These are phyloP conservation scores for Pythium insidiosum DNA, from an alignment of 352 stramenopile genomes.

Conservation along the genomic window DNA sequence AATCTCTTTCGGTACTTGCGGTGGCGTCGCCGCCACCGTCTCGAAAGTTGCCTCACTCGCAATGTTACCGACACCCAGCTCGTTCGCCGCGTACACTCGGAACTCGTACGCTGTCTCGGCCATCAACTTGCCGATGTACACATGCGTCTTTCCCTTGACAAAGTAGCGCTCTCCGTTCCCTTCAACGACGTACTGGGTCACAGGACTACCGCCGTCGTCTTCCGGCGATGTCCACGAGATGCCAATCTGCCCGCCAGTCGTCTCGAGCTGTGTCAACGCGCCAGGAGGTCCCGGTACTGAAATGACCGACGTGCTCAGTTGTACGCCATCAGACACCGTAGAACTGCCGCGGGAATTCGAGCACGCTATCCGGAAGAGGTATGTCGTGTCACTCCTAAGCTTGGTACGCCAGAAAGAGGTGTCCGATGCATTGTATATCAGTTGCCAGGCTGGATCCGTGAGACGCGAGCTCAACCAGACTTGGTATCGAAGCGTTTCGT, in stretches of 20 bases:
- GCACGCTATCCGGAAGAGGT: slow-evolving; percentile 40
- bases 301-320: slow-evolving; percentile 33
- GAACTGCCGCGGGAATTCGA: slow-evolving; percentile 43
- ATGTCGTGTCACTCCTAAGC: slow-evolving; percentile 29
- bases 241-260: slow-evolving; percentile 31
- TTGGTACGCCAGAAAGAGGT: slow-evolving; percentile 45
- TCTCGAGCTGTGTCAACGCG: slow-evolving; percentile 4
- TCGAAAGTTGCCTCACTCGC: slow-evolving; percentile 12
- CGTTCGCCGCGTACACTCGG: slow-evolving; percentile 39
- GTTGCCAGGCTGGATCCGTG: slow-evolving; percentile 15
- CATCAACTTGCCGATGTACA: slow-evolving; percentile 28
- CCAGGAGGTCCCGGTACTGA: slow-evolving; percentile 40
- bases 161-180: slow-evolving; percentile 6
- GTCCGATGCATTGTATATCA: slow-evolving; percentile 34
- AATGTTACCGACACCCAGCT: slow-evolving; percentile 27
- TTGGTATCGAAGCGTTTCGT: slow-evolving; percentile 29
- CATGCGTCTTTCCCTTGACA: neutral
- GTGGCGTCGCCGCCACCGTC: slow-evolving; percentile 19
- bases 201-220: slow-evolving; percentile 41
- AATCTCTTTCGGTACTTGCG: slow-evolving; percentile 19
- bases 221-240: slow-evolving; percentile 32
- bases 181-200: slow-evolving; percentile 34
- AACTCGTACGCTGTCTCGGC: slow-evolving; percentile 36
- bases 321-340: slow-evolving; percentile 12
- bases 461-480: slow-evolving; percentile 34